These are phyloP conservation scores for Picea glauca DNA, from an alignment of 75 land plant species.

Conservation along the genomic window DNA sequence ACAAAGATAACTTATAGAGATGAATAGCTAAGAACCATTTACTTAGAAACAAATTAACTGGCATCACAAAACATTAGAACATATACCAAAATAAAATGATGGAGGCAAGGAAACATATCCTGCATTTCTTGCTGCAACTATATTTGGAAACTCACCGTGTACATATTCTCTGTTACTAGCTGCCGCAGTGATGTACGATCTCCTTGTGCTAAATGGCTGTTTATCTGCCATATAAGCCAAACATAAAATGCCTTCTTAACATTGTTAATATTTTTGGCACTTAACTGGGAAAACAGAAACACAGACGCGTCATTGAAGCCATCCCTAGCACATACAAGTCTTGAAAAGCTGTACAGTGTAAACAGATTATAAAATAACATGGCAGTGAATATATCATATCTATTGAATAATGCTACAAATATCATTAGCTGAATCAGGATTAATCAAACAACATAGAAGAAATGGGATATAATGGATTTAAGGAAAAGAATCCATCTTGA, in stretches of 20 bases:
- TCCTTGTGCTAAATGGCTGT: slow-evolving; percentile 58
- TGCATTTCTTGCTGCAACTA: background rate
- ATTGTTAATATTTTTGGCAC: background rate
- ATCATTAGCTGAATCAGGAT: too few species aligned
- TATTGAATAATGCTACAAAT: background rate
- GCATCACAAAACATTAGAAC: background rate
- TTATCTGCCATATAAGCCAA: slow-evolving; percentile 42
- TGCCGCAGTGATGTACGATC: slow-evolving; percentile 62
- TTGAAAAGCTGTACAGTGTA: background rate
- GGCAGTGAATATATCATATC: background rate
- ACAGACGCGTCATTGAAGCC: background rate
- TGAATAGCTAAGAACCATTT: background rate
- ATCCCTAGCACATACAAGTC: background rate
- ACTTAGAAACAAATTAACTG: background rate
- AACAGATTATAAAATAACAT: background rate
- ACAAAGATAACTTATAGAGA: background rate
- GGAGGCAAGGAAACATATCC: background rate
- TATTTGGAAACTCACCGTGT: slow-evolving; percentile 50
- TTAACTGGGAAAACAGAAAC: background rate
- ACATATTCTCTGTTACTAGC: slow-evolving; percentile 88
- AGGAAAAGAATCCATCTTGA: background rate
- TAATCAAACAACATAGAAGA: background rate
- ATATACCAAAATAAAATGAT: background rate
- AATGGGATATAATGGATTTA: background rate
- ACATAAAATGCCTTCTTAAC: background rate